Percentiles rank a stretch among this genome's conserved stretches.
phyloP scores from a whole-genome alignment of 2,329 filamentous ascomycete genomes.

The Stemphylium vesicarium region DNA sequence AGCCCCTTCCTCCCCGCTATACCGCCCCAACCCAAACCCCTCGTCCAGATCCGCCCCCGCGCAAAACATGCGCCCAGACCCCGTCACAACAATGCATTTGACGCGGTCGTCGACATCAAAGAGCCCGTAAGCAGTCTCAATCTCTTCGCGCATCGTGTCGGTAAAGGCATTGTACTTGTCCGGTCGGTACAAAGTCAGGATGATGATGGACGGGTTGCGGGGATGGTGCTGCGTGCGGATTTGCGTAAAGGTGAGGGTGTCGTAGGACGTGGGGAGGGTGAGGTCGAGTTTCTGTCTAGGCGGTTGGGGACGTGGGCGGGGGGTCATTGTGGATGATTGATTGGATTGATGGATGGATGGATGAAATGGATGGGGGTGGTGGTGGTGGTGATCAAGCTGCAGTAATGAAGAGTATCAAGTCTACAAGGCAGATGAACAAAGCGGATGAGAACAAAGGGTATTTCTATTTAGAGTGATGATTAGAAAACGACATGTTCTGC shows the following conservation, averaged over 20 bases:
- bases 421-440: too few species aligned
- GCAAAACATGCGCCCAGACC: conserved; percentile 60
- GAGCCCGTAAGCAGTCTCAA: conserved; percentile 61
- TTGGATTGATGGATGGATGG: neutral
- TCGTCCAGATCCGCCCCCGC: conserved; percentile 64
- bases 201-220: conserved; percentile 60
- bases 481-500: too few species aligned
- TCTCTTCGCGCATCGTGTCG: conserved; percentile 65
- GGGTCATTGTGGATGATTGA: neutral
- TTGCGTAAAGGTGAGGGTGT: conserved; percentile 47
- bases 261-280: conserved; percentile 49
- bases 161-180: conserved; percentile 74
- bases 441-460: too few species aligned
- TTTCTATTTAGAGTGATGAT: too few species aligned
- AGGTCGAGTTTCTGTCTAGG: conserved; percentile 30
- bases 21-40: conserved; percentile 53
- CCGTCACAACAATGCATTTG: conserved; percentile 62
- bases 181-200: conserved; percentile 70
- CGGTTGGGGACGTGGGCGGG: conserved; percentile 1
- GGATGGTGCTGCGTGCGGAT: conserved; percentile 53
- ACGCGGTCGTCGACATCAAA: conserved; percentile 63
- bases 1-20: conserved; percentile 47
- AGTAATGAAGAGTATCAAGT: too few species aligned
- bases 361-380: neutral
- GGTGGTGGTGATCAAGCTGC: too few species aligned